Percentiles rank a stretch among this genome's conserved stretches.
Conservation (phyloP, 1,139 yeast species). For the Nakaseomyces sp. region DNA sequence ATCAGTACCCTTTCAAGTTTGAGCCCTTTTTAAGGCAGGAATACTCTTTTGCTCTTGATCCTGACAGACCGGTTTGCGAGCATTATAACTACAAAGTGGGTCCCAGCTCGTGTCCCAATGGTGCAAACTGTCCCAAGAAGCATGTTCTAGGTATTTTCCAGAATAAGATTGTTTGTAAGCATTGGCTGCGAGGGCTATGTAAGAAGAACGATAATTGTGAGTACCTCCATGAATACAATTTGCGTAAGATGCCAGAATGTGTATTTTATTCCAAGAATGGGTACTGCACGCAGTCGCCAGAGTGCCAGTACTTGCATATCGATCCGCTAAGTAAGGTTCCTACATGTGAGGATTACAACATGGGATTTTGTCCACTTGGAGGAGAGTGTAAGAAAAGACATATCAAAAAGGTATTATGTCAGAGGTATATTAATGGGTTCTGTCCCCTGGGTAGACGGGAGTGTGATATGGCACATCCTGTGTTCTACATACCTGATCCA, state of each 20-base stretch:
- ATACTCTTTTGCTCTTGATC: slow-evolving; percentile 74
- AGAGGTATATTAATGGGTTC: slow-evolving; percentile 80
- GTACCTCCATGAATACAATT: slow-evolving; percentile 87
- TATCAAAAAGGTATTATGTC: slow-evolving; percentile 68
- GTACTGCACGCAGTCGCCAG: slow-evolving; percentile 87
- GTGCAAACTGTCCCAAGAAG: slow-evolving; percentile 75
- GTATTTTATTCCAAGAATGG: slow-evolving; percentile 82
- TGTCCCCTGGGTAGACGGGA: slow-evolving; percentile 50
- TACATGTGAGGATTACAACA: slow-evolving; percentile 71
- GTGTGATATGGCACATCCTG: slow-evolving; percentile 28
- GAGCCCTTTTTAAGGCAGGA: slow-evolving; percentile 78
- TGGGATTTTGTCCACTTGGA: slow-evolving; percentile 91
- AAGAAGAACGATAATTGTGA: slow-evolving; percentile 96
- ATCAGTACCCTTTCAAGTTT: slow-evolving; percentile 54
- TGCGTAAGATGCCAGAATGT: slow-evolving; percentile 96
- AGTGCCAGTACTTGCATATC: slow-evolving; percentile 84
- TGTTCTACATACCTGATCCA: slow-evolving; percentile 18
- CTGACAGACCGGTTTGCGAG: slow-evolving; percentile 85
- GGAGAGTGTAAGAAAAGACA: slow-evolving; percentile 82
- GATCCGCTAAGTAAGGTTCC: slow-evolving; percentile 87
- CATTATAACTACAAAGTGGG: slow-evolving; percentile 44
- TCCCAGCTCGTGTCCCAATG: slow-evolving; percentile 76
- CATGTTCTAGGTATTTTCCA: slow-evolving; percentile 76
- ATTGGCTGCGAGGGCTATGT: slow-evolving; percentile 95
- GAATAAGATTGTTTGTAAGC: slow-evolving; percentile 90